A percentile compares a stretch with the other conserved stretches of the same genome.
Conservation (phyloP, 164 flowering plant genomes). For the Annona cherimola region DNA sequence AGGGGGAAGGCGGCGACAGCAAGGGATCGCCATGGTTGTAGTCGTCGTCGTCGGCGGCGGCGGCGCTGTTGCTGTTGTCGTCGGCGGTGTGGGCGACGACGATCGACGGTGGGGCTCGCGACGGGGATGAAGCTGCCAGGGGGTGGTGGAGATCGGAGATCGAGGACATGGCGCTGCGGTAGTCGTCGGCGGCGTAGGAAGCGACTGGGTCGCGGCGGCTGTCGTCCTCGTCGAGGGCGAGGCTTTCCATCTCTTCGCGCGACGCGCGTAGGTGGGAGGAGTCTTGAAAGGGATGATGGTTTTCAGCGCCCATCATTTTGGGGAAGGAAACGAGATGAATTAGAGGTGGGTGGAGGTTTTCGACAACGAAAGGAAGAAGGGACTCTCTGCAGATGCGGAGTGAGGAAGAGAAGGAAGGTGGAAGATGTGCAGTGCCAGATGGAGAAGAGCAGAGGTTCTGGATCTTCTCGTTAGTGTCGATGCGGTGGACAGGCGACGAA, state of each 20-base stretch:
- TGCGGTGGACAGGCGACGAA: not conserved
- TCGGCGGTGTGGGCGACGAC: not conserved
- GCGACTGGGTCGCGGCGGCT: conserved; percentile 18
- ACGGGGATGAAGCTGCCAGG: conserved; percentile 15
- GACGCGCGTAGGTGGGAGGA: conserved; percentile 39
- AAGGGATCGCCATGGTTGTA: conserved; percentile 17
- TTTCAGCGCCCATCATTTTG: conserved; percentile 66
- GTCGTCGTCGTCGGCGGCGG: not conserved
- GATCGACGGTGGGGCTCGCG: not conserved
- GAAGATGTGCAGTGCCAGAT: not conserved
- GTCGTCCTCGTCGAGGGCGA: conserved; percentile 49
- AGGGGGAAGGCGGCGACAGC: conserved; percentile 7
- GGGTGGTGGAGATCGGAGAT: conserved; percentile 39
- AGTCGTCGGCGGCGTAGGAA: conserved; percentile 16
- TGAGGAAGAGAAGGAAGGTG: not conserved
- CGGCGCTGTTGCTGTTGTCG: conserved; percentile 6
- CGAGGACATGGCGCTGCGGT: conserved; percentile 42
- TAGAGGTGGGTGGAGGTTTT: not conserved
- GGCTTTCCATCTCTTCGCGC: conserved; percentile 60
- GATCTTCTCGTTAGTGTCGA: not conserved
- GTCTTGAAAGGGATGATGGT: conserved; percentile 30
- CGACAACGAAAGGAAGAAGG: not conserved
- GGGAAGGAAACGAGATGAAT: not conserved
- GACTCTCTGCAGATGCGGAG: not conserved
- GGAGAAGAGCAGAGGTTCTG: not conserved